Evolutionary conservation across 805 yeast species (phyloP), one percentile per base, ranked within the genome.

Genomic region (Candida palmyrensis): DNA sequence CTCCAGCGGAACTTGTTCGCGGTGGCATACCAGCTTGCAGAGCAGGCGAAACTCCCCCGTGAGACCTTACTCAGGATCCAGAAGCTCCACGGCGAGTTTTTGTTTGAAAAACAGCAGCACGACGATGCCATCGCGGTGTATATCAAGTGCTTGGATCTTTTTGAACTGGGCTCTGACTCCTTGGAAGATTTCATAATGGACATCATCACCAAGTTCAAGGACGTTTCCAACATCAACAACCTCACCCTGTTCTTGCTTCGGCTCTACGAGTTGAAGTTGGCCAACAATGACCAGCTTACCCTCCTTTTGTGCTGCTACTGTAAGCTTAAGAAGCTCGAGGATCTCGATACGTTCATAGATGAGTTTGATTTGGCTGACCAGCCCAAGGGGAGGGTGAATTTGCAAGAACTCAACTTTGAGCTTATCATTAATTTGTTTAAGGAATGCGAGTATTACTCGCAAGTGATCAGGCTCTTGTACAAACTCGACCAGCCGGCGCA

Each of bases 271-370:
- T 54, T 66, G 27, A 68, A 71, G 2, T 43, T 70, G 10, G 79
- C 95, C 0, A 73, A 75, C n/a, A 68, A 75, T 19, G 94, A 88
- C 49, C 97, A 90, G 53, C 71, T 87, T 5, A 88, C 96, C 0
- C 57, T 90, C 17, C 62, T 89, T 25, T 56, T 89, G 17, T 82
- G 90, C 39, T 78, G 90, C 31, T 79, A 82, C 47, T 84, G 95
- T 39, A 87, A 88, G 48, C 57, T 86, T 45, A 83, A 81, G 39
- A 71, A 71, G 39, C 68, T 66, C 3, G 72, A 68, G 1, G 79
- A 79, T 29, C 61, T 90, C 18, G 68, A 68, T 24, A 43, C 52
- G 4, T 87, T 85, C 45, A 68, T 86, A 16, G 59, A 68, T 3
- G 48, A 53, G 2, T 46, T 73, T 20, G 57, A 60, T 28, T 39